Base-by-base conservation (phyloP, 768 basidiomycete genomes). In the Suillus plorans region DNA sequence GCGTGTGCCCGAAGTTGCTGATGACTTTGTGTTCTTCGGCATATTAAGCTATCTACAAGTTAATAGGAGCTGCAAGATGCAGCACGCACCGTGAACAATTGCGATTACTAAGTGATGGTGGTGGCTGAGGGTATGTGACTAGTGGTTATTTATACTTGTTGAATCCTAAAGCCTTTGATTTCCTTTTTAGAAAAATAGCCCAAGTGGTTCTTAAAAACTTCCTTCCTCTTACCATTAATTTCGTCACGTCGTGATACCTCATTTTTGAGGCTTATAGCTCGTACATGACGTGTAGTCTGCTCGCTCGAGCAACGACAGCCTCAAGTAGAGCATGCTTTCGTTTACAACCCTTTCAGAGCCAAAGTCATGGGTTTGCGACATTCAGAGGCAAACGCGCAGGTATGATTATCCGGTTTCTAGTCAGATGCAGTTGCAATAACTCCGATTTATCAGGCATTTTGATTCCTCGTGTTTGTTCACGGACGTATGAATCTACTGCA, bases 1-100 rank as follows among this genome's bases (percentile, higher is more conserved):
- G 65, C 95, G 87, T 10, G 96, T 98, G 5, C 80, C 93, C 1
- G 92, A 88, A 0, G 88, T 82, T 28, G 95, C 94, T 5, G 94
- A 96, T 4, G 91, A 91, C 72, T 92, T 94, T 62, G 74, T 71
- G 12, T 76, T 70, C 68, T 86, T 86, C 22, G 66, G 68, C 83
- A 84, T 84, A 64, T 66, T 45, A n/a, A 25, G 44, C 6, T 41
- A 44, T 47, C 39, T 47, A 64, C 45, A 65, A 41, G 37, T 10
- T 10, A 37, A 36, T 60, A 16, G 41, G 22, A 42, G 37, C 37
- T 62, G 16, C 50, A 18, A 4, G 37, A 62, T 52, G 41, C 34
- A n/a, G 31, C n/a, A 25, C 18, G 28, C 52, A 28, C 31, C 31
- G 25, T 7, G 31, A 55, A 36, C 7, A 25, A 20, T 59, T 31